These are phyloP conservation scores for Pyricularia pennisetigena DNA, from an alignment of 2,329 filamentous ascomycete genomes.

Conservation along the genomic window DNA sequence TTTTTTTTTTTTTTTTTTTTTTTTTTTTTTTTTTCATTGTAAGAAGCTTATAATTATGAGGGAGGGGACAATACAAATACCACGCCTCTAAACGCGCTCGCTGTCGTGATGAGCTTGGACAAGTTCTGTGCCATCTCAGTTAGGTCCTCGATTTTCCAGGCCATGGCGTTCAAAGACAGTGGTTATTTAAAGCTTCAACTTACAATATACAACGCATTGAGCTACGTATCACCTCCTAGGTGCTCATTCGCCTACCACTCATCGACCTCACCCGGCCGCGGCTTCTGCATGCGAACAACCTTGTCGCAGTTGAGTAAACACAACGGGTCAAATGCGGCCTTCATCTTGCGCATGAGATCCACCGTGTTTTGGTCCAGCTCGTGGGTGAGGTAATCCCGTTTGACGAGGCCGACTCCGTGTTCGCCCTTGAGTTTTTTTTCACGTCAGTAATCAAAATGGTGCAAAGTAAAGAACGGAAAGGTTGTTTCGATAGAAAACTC, in stretches of 20 bases:
- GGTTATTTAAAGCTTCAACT: background rate
- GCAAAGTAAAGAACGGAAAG: background rate
- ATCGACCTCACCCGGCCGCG: constrained; percentile 34
- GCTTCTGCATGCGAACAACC: constrained; percentile 51
- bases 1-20: background rate
- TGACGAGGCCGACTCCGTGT: constrained; percentile 75
- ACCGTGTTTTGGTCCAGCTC: constrained; percentile 68
- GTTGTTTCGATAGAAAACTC: constrained; percentile 12
- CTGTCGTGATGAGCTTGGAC: background rate
- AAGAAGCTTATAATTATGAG: background rate
- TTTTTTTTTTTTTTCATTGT: background rate
- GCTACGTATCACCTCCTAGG: background rate
- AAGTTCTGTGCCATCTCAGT: background rate
- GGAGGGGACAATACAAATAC: background rate
- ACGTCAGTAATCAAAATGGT: background rate
- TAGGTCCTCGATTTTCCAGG: background rate
- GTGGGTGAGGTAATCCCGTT: constrained; percentile 72
- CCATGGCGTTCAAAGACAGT: background rate
- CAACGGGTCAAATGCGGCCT: constrained; percentile 69
- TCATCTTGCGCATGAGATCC: constrained; percentile 78
- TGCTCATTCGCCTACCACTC: constrained; percentile 25
- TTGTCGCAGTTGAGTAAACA: constrained; percentile 62
- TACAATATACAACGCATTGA: background rate
- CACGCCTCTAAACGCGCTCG: background rate
- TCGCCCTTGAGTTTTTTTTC: constrained; percentile 44